These are phyloP conservation scores for Aspergillus bridgeri DNA, from an alignment of 495 filamentous ascomycete species.

Conservation along the genomic window DNA sequence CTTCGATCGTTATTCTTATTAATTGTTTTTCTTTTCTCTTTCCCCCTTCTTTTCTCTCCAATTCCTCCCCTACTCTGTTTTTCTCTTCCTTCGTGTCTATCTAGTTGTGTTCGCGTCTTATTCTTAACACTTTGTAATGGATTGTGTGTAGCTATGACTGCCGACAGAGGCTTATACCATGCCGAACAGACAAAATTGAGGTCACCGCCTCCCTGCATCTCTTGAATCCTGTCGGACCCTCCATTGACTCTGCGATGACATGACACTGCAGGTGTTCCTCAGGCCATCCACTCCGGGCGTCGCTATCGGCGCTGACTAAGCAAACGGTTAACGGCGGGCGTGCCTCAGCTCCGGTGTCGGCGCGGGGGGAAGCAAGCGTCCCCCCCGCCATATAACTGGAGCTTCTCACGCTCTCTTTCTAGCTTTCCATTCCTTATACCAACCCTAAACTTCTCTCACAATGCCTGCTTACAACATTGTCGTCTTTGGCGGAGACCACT, in stretches of 20 bases:
- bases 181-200: neutral
- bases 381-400: slow-evolving; percentile 11
- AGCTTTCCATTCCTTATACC: slow-evolving; percentile 16
- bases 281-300: neutral
- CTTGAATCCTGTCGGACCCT: neutral
- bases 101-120: slow-evolving; percentile 14
- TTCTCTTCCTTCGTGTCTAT: slow-evolving; percentile 12
- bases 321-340: slow-evolving; percentile 1
- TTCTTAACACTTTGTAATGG: slow-evolving; percentile 27
- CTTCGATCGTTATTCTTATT: slow-evolving; percentile 3
- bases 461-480: slow-evolving; percentile 56
- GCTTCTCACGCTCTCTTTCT: slow-evolving; percentile 15
- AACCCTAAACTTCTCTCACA: slow-evolving; percentile 12
- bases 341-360: slow-evolving; percentile 25
- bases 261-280: neutral
- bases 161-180: neutral
- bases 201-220: neutral
- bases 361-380: slow-evolving; percentile 20
- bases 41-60: slow-evolving; percentile 11
- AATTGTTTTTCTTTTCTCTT: slow-evolving; percentile 10
- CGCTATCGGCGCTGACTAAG: neutral
- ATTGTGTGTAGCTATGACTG: slow-evolving; percentile 17
- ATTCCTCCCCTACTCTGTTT: neutral
- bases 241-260: neutral
- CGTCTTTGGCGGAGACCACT: slow-evolving; percentile 87